A percentile compares a stretch with the other conserved stretches of the same genome.
Conservation (phyloP, 129 eudicot genomes). For the Saussurea involucrata region DNA sequence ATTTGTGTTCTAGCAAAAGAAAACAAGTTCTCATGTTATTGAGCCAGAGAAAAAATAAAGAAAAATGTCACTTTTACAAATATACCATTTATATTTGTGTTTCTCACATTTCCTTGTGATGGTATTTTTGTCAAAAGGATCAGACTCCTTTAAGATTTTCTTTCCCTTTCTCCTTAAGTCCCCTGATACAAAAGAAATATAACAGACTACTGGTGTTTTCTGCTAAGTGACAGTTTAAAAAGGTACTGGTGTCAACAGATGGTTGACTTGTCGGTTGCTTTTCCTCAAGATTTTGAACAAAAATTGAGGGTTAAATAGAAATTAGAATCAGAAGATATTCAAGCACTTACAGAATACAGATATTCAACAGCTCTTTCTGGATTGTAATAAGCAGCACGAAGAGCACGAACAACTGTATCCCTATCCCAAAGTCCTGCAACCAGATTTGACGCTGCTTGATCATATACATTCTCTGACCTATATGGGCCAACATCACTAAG, state of each 20-base stretch:
- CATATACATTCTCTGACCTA: constrained; percentile 61
- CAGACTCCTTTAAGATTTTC: no score
- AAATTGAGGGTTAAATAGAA: not conserved
- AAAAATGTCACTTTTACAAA: no score
- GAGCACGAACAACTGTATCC: constrained; percentile 64
- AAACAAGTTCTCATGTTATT: no score
- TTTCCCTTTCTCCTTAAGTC: no score
- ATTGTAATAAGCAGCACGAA: constrained; percentile 63
- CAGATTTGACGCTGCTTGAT: constrained; percentile 58
- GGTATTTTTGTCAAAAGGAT: no score
- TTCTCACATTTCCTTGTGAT: no score
- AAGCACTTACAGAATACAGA: constrained; percentile 48
- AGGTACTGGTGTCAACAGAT: not conserved
- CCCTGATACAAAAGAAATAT: no score
- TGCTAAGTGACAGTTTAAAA: not conserved
- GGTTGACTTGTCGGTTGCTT: not conserved
- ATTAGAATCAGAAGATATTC: not conserved
- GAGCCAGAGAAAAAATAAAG: no score
- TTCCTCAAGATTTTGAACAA: not conserved
- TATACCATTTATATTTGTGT: no score
- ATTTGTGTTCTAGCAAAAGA: no score
- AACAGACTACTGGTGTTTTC: not conserved
- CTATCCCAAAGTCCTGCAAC: constrained; percentile 75
- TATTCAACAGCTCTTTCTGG: constrained; percentile 79
- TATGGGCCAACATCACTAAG: constrained; percentile 1